These are phyloP conservation scores for Termitomyces sp. DNA, from an alignment of 768 basidiomycete species.

Conservation along the genomic window DNA sequence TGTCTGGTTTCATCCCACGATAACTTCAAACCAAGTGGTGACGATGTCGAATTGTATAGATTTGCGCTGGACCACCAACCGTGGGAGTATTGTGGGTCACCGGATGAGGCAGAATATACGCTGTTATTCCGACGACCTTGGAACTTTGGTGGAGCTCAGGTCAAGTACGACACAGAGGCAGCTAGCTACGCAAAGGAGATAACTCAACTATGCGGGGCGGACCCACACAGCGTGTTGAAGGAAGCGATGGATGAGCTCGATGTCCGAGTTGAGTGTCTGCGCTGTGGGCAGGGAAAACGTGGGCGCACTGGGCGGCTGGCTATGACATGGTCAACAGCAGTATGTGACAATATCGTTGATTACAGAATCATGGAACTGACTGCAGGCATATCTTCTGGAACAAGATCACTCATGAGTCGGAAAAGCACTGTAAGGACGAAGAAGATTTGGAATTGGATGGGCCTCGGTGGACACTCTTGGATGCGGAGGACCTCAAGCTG, in stretches of 20 bases:
- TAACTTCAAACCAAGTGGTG: not conserved
- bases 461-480: slow-evolving; percentile 1
- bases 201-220: slow-evolving; percentile 19
- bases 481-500: not conserved
- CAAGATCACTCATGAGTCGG: not conserved
- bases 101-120: not conserved
- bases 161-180: slow-evolving; percentile 24
- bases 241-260: slow-evolving; percentile 20
- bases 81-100: not conserved
- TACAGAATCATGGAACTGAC: not conserved
- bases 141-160: slow-evolving; percentile 16
- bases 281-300: slow-evolving; percentile 17
- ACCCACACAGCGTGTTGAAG: slow-evolving; percentile 17
- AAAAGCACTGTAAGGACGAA: not conserved
- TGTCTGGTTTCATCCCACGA: slow-evolving; percentile 13
- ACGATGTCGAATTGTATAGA: slow-evolving; percentile 9
- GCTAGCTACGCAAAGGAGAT: slow-evolving; percentile 16
- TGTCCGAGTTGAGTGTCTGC: slow-evolving; percentile 23
- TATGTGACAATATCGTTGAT: slow-evolving; percentile 8
- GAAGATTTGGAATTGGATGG: not conserved
- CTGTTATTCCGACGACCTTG: slow-evolving; percentile 10
- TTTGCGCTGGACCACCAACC: not conserved
- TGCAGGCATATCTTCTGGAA: not conserved
- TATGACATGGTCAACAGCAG: slow-evolving; percentile 29
- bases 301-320: slow-evolving; percentile 14